phyloP scores from a whole-genome alignment of 225 moss, liverwort and hornwort genomes.

The Rhytidiadelphus loreus region DNA sequence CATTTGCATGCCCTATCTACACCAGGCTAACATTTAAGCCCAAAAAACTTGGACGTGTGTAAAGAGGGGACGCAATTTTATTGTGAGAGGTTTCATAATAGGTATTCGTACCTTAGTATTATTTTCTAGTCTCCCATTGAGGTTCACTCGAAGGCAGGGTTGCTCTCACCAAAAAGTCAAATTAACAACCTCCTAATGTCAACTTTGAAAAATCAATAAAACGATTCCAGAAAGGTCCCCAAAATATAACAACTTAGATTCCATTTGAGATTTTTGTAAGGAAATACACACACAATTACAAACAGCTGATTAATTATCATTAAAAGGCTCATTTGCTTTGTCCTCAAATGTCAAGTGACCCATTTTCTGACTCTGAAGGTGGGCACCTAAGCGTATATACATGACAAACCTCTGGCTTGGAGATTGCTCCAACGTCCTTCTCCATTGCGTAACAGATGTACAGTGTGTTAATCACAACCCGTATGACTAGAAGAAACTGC shows the following conservation, averaged over 20 bases:
- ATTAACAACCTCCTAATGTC: not conserved
- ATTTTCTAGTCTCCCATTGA: too few species aligned
- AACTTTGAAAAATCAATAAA: not conserved
- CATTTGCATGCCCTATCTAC: too few species aligned
- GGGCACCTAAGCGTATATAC: not conserved
- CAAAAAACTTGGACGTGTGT: too few species aligned
- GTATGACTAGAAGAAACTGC: not conserved
- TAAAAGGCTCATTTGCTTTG: not conserved
- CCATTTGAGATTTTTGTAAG: not conserved
- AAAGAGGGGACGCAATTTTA: too few species aligned
- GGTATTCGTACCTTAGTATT: too few species aligned
- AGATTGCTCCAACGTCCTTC: not conserved
- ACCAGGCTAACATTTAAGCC: too few species aligned
- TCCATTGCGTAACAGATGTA: not conserved
- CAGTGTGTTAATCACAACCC: not conserved
- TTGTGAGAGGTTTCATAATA: too few species aligned
- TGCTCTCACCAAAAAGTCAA: not conserved
- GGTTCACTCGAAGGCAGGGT: not conserved
- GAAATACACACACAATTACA: not conserved
- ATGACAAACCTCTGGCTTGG: not conserved
- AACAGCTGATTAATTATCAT: not conserved
- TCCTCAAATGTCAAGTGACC: not conserved
- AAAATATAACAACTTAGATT: not conserved
- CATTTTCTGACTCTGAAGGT: not conserved
- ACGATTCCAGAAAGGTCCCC: not conserved